Base-by-base conservation (phyloP, 768 basidiomycete genomes). In the Podaxis rugospora region DNA sequence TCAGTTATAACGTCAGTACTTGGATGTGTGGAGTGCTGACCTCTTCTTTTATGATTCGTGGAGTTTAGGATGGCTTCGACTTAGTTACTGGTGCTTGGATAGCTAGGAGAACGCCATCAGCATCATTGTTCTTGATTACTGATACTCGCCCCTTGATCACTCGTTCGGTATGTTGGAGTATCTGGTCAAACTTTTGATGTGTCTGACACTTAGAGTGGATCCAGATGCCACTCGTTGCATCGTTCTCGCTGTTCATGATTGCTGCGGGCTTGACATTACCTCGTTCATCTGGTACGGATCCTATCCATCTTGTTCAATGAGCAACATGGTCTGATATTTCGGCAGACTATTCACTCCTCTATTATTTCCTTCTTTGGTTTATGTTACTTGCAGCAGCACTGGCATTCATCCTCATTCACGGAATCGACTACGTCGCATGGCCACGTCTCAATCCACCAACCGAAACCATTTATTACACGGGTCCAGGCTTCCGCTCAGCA, bases 341-440 rank as follows among this genome's bases (percentile, higher is more conserved):
- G 46, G n/a, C 69, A 95, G 94, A 92, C 65, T 90, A 92, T 64
- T 93, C 93, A 11, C 81, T 95, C 42, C 76, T 85, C 62, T 95
- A 92, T 69, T 94, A 94, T 73, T 88, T 92, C 73, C 68, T 89
- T 67, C 77, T 97, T 44, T 95, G 95, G 90, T 78, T 91, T 67
- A 66, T 80, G 35, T 69, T 95, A 47, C 75, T 92, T 49, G 69
- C 80, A 36, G 65, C 85, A 55, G 80, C 93, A 11, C 74, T 89
- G 61, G 66, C 76, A 49, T 95, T 91, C 75, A 93, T 98, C 65
- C 65, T 88, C 67, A 72, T 83, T n/a, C 83, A 96, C 72, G 96
- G 95, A 39, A 87, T 95, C 64, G 92, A 94, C 63, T 99, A 97
- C 70, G 96, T 99, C 57, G 84, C 90, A 14, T 98, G 95, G 92